Evolutionary conservation across 352 stramenopile species (phyloP).

Genomic region (Phytophthora megakarya): DNA sequence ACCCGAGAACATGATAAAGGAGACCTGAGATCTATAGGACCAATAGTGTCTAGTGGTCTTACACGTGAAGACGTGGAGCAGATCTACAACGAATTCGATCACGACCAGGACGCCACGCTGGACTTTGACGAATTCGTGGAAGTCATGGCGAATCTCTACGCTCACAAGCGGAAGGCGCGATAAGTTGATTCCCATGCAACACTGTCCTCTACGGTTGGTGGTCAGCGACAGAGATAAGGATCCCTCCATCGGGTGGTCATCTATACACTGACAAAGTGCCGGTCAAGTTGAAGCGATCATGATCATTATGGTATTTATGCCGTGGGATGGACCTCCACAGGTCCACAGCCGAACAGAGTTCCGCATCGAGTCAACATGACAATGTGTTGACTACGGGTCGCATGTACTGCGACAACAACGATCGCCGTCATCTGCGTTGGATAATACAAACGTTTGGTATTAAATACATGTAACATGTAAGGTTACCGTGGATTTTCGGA

Average conservation of each 20-base stretch:
- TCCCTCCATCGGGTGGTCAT: not conserved
- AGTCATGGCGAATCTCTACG: constrained; percentile 62
- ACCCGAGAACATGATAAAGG: constrained; percentile 37
- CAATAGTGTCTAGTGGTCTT: constrained; percentile 43
- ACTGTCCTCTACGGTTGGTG: not conserved
- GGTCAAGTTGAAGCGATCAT: constrained; percentile 15
- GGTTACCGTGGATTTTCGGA: constrained; percentile 7
- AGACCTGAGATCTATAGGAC: constrained; percentile 1
- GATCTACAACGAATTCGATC: constrained; percentile 64
- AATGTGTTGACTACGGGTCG: not conserved
- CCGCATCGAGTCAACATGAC: not conserved
- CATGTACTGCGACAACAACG: constrained; percentile 2
- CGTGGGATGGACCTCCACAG: not conserved
- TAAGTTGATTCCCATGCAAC: not conserved
- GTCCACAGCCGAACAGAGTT: not conserved
- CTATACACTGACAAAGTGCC: not conserved
- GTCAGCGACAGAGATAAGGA: constrained; percentile 20
- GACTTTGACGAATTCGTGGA: constrained; percentile 75
- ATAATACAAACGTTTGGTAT: constrained; percentile 19
- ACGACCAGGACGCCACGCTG: constrained; percentile 52
- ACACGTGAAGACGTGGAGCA: constrained; percentile 62
- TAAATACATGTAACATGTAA: not conserved
- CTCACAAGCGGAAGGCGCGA: constrained; percentile 19
- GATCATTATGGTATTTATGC: constrained; percentile 18
- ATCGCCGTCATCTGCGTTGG: constrained; percentile 11